Base-by-base conservation (phyloP, 1,284 basidiomycete species). In the Leccinum proliferum region DNA sequence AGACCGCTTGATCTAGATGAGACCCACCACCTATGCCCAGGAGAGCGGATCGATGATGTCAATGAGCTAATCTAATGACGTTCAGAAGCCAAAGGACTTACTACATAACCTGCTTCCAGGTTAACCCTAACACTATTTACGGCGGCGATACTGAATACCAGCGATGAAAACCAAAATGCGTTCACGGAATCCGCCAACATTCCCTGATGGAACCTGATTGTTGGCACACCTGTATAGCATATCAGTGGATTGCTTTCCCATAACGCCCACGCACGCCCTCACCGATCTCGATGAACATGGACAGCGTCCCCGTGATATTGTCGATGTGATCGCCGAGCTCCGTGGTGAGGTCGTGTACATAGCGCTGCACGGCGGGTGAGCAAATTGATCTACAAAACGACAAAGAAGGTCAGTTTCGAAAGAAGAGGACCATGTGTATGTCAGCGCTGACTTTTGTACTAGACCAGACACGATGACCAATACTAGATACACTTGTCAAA, bases 31-130 rank as follows among this genome's bases (percentile, higher is more conserved):
- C 81, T 78, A 65, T 83, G 78, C 56, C 81, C 79, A 58, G 83
- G 83, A 10, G 83, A 84, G 34, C 84, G 83, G 65, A 83, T 84
- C 60, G 8, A 67, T 71, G 67, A 70, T 67, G 67, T 72, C 70
- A 75, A 62, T 71, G 18, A 68, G 63, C 25, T 12, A 5, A 61
- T 53, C 34, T 58, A 37, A 53, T 62, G 59, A 61, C 39, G 50
- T 57, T 55, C 2, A 62, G 60, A 65, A 65, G 65, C 52, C 62
- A 59, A 66, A 64, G 60, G 39, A 77, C 82, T 56, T 73, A 85
- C 83, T 86, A 87, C 77, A 83, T 41, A 32, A 83, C 82, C 67
- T 84, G 82, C 67, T 83, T 85, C 83, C 83, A 85, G 2, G 81
- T 81, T 18, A 86, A 65, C 32, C 82, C 83, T 0, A 86, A 68